Evolutionary conservation across 345 rosid genomes (phyloP), one percentile per base, ranked within the genome.

Genomic region (Eucalyptus pumila): DNA sequence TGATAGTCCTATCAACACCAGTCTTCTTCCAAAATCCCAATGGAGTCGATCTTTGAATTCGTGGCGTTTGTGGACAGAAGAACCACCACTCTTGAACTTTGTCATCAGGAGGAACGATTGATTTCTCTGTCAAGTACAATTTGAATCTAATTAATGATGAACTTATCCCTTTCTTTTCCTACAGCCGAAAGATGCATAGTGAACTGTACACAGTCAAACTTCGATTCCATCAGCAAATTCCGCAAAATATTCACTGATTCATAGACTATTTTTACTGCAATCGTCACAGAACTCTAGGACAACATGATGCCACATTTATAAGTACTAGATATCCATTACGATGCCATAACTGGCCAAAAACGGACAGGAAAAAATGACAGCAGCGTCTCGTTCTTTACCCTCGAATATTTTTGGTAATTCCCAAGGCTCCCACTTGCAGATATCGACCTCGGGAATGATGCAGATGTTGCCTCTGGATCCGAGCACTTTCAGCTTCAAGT

Each of bases 41-140:
- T 10, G 13, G 40, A 44, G 89, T 88, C 50, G 89, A 88, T 54
- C 89, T 76, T 17, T 15, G 48, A n/a, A 23, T 44, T 56, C 1
- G 51, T 40, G 24, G 72, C 23, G 21, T 54, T 65, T 88, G 86
- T 17, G 2, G 67, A 27, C 8, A 76, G 89, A 88, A 88, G 69
- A 88, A 88, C 89, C 89, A 88, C 86, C 86, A 88, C 86, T 80
- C 42, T 51, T 15, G 86, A 65, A 65, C 76, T n/a, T 65, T 65
- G 27, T 88, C 51, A 19, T 88, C 44, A 45, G 51, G 19, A n/a
- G 54, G 49, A 51, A 88, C 14, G 47, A 49, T 37, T 7, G 89
- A 88, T 42, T 58, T 4, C 19, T 52, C 89, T 88, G 86, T 85
- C 24, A 52, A 86, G 40, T 86, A 6, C 42, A 37, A 86, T 32